These are phyloP conservation scores for Rhodotorula sp. DNA, from an alignment of 1,284 basidiomycete species.

Conservation along the genomic window DNA sequence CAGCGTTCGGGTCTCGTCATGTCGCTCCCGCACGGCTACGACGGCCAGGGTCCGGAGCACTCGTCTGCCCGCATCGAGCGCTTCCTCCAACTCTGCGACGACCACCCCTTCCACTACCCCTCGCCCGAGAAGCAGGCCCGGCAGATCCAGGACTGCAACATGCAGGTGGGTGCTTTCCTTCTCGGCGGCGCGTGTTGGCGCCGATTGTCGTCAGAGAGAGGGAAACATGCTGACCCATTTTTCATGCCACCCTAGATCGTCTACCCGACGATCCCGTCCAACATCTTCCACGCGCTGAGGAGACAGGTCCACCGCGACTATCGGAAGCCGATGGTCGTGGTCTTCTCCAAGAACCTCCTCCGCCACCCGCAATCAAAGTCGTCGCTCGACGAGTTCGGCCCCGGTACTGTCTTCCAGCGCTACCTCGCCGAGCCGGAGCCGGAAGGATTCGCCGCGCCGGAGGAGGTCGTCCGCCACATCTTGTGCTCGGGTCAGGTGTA, in stretches of 20 bases:
- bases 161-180: conserved; percentile 70
- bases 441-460: conserved; percentile 68
- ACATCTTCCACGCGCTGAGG: conserved; percentile 73
- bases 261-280: not conserved
- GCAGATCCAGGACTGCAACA: conserved; percentile 98
- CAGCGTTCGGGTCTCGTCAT: conserved; percentile 92
- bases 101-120: conserved; percentile 91
- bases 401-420: conserved; percentile 85
- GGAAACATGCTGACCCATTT: conserved; percentile 48
- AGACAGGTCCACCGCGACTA: conserved; percentile 94
- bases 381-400: conserved; percentile 78
- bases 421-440: conserved; percentile 84
- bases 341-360: conserved; percentile 95
- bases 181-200: conserved; percentile 60
- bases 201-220: conserved; percentile 54
- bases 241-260: not conserved
- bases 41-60: conserved; percentile 98
- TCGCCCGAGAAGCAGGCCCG: conserved; percentile 83
- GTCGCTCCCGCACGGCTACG: conserved; percentile 93
- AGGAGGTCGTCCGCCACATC: conserved; percentile 87
- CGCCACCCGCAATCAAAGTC: conserved; percentile 91
- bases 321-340: conserved; percentile 91
- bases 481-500: conserved; percentile 78
- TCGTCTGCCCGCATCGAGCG: conserved; percentile 94
- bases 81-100: conserved; percentile 96